phyloP scores from a whole-genome alignment of 2,329 filamentous ascomycete genomes.

The Myriosclerotinia curreyana region DNA sequence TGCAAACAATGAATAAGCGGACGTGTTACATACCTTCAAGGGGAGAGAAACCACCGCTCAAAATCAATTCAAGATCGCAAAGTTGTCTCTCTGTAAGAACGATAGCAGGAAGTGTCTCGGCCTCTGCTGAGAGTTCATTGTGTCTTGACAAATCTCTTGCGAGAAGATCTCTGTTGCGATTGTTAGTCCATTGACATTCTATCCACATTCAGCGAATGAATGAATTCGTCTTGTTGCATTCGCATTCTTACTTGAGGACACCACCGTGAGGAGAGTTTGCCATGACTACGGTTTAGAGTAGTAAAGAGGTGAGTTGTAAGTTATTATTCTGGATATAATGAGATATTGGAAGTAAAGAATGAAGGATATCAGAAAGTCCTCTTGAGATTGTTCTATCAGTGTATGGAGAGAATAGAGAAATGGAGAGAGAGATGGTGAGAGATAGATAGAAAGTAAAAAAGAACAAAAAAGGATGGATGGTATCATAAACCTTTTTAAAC shows the following conservation, averaged over 20 bases:
- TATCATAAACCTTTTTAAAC: background rate
- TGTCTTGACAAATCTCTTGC: conserved; percentile 86
- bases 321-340: background rate
- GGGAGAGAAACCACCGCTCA: conserved; percentile 96
- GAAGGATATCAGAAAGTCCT: conserved; percentile 5
- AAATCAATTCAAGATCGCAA: conserved; percentile 94
- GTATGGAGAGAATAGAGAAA: conserved; percentile 17
- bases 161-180: conserved; percentile 64
- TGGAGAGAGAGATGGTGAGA: conserved; percentile 6
- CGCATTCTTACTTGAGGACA: conserved; percentile 68
- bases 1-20: conserved; percentile 24
- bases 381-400: background rate
- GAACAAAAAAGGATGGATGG: background rate
- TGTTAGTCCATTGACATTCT: conserved; percentile 10
- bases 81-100: conserved; percentile 89
- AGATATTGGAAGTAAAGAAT: conserved; percentile 5
- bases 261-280: conserved; percentile 80
- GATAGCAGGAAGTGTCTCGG: conserved; percentile 81
- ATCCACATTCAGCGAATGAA: background rate
- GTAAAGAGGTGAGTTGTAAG: background rate
- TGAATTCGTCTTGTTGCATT: background rate
- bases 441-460: background rate
- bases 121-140: conserved; percentile 74
- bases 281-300: conserved; percentile 46
- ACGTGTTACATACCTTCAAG: conserved; percentile 73